Percentiles rank a stretch among this genome's conserved stretches.
phyloP scores from a whole-genome alignment of 2,329 filamentous ascomycete species.

The Septoria linicola region DNA sequence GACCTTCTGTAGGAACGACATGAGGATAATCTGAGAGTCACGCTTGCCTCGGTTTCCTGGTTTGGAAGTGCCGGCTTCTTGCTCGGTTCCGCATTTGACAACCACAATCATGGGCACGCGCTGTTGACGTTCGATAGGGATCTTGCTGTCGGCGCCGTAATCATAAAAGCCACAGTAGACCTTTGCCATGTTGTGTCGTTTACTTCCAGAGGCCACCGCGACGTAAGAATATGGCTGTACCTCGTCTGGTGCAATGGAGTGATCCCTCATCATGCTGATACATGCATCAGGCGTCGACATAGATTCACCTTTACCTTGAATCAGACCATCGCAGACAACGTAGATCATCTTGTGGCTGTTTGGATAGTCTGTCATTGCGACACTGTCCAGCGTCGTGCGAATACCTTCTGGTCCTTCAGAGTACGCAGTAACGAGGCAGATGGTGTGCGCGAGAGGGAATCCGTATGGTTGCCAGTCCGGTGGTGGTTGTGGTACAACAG shows the following conservation, averaged over 20 bases:
- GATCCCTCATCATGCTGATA: slow-evolving; percentile 91
- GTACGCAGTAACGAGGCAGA: slow-evolving; percentile 94
- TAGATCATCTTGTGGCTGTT: slow-evolving; percentile 98
- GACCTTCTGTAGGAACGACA: slow-evolving; percentile 99
- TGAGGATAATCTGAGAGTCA: slow-evolving; percentile 97
- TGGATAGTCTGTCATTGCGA: slow-evolving; percentile 96
- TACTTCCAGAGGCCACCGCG: slow-evolving; percentile 89
- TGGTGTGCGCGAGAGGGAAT: slow-evolving; percentile 86
- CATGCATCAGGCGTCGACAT: slow-evolving; percentile 87
- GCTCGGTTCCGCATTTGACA: slow-evolving; percentile 92
- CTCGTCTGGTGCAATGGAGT: slow-evolving; percentile 73
- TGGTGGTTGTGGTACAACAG: slow-evolving; percentile 92
- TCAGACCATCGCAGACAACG: slow-evolving; percentile 94
- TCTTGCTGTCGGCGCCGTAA: slow-evolving; percentile 76
- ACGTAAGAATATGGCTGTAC: slow-evolving; percentile 94
- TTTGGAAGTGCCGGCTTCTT: slow-evolving; percentile 77
- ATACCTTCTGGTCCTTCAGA: slow-evolving; percentile 93
- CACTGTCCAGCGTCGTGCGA: slow-evolving; percentile 89
- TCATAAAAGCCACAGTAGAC: slow-evolving; percentile 98
- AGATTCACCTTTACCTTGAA: slow-evolving; percentile 89
- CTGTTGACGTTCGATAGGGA: slow-evolving; percentile 85
- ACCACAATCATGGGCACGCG: slow-evolving; percentile 96
- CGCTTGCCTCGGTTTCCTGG: slow-evolving; percentile 97
- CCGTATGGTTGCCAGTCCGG: slow-evolving; percentile 97
- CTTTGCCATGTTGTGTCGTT: slow-evolving; percentile 99